Evolutionary conservation across 2,329 filamentous ascomycete genomes (phyloP).

Genomic region (Monascus ruber): DNA sequence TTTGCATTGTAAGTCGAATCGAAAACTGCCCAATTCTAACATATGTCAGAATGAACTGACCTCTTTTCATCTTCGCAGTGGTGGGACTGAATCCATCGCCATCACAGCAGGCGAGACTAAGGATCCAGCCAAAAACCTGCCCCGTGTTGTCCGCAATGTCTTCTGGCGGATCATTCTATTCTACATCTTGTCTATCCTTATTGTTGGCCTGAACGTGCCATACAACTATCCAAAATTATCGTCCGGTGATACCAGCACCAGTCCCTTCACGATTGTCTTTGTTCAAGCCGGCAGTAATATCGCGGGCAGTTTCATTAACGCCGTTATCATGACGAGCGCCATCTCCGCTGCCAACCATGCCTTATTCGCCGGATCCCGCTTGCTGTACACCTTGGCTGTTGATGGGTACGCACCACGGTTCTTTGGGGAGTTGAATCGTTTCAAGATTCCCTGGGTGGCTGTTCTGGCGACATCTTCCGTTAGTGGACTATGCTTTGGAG

Average conservation of each 20-base stretch:
- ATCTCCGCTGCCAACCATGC: constrained; percentile 50
- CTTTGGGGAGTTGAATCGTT: constrained; percentile 41
- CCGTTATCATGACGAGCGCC: constrained; percentile 49
- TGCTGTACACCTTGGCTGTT: constrained; percentile 47
- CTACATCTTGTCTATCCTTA: constrained; percentile 40
- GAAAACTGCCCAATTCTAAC: too few relatives aligned
- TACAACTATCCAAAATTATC: constrained; percentile 41
- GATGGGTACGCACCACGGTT: constrained; percentile 46
- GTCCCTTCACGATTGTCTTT: constrained; percentile 52
- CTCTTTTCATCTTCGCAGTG: constrained; percentile 16
- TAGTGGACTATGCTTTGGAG: constrained; percentile 51
- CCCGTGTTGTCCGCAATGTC: constrained; percentile 53
- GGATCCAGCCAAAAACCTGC: constrained; percentile 49
- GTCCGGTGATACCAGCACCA: constrained; percentile 35
- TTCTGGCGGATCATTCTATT: constrained; percentile 53
- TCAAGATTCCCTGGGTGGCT: constrained; percentile 43
- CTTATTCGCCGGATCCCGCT: constrained; percentile 45
- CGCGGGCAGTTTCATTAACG: constrained; percentile 49
- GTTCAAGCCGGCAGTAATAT: constrained; percentile 44
- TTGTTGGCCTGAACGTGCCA: constrained; percentile 49
- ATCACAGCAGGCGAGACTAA: constrained; percentile 57
- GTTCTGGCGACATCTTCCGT: constrained; percentile 44
- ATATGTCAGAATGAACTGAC: too few relatives aligned
- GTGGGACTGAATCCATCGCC: constrained; percentile 53
- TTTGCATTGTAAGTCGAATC: constrained; percentile 42